These are phyloP conservation scores for Tulasnella sp. DNA, from an alignment of 768 basidiomycete genomes.

Conservation along the genomic window DNA sequence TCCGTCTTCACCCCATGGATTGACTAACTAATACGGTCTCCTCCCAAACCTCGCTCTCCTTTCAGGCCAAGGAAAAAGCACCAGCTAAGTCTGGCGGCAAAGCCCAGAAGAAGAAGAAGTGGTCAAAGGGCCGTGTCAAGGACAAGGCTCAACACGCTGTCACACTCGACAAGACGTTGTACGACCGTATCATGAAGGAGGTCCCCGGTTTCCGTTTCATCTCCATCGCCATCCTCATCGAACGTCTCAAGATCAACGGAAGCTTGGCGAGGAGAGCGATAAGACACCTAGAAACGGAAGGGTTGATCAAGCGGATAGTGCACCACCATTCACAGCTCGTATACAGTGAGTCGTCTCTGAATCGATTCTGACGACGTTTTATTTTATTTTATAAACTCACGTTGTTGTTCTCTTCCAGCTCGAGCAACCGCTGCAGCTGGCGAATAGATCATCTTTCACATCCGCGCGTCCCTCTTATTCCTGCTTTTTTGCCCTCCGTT, in stretches of 20 bases:
- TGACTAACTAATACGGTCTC: not conserved
- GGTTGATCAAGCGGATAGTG: slow-evolving; percentile 89
- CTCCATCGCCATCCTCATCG: slow-evolving; percentile 95
- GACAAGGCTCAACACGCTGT: slow-evolving; percentile 99
- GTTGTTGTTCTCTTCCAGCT: slow-evolving; percentile 25
- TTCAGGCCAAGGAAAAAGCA: slow-evolving; percentile 43
- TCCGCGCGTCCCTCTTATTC: no score
- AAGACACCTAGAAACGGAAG: slow-evolving; percentile 85
- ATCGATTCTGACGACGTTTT: not conserved
- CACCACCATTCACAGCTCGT: slow-evolving; percentile 91
- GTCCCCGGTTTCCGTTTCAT: slow-evolving; percentile 99
- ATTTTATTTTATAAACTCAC: not conserved
- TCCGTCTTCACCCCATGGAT: no score
- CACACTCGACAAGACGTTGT: slow-evolving; percentile 85
- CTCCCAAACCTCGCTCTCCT: no score
- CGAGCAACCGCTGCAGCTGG: slow-evolving; percentile 26
- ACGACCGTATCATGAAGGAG: slow-evolving; percentile 93
- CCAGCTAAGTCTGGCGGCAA: slow-evolving; percentile 59
- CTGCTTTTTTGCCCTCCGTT: no score
- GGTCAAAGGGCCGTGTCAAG: slow-evolving; percentile 99
- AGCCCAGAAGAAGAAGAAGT: slow-evolving; percentile 99
- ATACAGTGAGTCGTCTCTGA: slow-evolving; percentile 63
- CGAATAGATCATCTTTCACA: not conserved
- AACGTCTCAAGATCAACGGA: slow-evolving; percentile 95
- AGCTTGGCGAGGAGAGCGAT: slow-evolving; percentile 87